Percentiles rank a stretch among this genome's conserved stretches.
Evolutionary conservation across 306 rosid genomes (phyloP).

Genomic region (Vigna radiata): DNA sequence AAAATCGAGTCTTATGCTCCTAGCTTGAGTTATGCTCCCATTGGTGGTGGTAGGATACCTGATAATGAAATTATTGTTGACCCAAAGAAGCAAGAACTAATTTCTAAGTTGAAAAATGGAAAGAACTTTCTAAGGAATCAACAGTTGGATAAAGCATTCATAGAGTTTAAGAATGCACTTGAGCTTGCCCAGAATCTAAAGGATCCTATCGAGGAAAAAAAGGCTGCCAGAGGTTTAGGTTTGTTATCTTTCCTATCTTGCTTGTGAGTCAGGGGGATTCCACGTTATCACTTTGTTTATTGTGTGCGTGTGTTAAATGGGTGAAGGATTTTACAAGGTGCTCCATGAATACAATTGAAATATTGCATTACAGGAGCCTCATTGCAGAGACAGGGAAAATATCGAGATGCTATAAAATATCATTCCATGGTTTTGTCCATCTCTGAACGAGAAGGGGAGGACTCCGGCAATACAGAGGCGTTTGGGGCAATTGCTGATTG

Average conservation of each 20-base stretch:
- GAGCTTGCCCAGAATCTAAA: constrained; percentile 74
- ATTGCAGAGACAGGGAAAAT: constrained; percentile 88
- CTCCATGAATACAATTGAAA: constrained; percentile 19
- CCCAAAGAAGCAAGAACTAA: constrained; percentile 83
- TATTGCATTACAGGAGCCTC: constrained; percentile 76
- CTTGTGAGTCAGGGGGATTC: background rate
- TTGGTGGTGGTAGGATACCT: constrained; percentile 69
- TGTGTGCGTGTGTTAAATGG: constrained; percentile 2
- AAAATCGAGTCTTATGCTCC: constrained; percentile 98
- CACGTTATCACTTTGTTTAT: constrained; percentile 9
- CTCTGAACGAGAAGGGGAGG: constrained; percentile 83
- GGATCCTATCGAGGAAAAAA: constrained; percentile 91
- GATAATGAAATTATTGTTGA: constrained; percentile 81
- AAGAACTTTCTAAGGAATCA: constrained; percentile 91
- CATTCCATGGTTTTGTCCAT: constrained; percentile 86
- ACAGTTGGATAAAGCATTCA: constrained; percentile 74
- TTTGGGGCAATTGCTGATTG: constrained; percentile 98
- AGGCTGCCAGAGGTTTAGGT: constrained; percentile 98
- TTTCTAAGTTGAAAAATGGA: constrained; percentile 80
- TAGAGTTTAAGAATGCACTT: constrained; percentile 77
- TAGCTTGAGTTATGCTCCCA: constrained; percentile 86
- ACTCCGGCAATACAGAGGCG: constrained; percentile 93
- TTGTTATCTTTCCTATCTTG: constrained; percentile 40
- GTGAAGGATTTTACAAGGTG: constrained; percentile 6
- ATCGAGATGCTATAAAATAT: constrained; percentile 81